These are phyloP conservation scores for Pichia sp. DNA, from an alignment of 1,139 yeast species.

Conservation along the genomic window DNA sequence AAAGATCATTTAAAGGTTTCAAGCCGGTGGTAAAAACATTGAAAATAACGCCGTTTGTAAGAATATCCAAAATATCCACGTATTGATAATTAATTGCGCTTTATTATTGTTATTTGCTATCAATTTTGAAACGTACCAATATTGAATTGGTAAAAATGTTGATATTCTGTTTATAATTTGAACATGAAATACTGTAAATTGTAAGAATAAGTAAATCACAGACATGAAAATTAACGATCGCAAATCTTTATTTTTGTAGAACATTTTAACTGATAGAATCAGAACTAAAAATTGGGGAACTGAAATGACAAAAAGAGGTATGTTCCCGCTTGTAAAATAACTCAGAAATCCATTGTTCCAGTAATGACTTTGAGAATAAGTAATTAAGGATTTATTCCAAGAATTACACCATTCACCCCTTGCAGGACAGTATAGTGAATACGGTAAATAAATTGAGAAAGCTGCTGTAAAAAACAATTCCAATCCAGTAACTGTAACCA, in stretches of 20 bases:
- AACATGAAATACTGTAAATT: conserved; percentile 51
- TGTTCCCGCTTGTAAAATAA: conserved; percentile 75
- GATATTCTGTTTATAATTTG: conserved; percentile 79
- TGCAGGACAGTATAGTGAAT: conserved; percentile 54
- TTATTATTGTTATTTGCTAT: conserved; percentile 3
- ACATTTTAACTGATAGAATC: conserved; percentile 15
- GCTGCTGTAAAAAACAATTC: conserved; percentile 41
- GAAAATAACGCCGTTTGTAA: conserved; percentile 56
- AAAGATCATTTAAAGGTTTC: background rate
- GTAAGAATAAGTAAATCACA: conserved; percentile 37
- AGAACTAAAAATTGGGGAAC: conserved; percentile 51
- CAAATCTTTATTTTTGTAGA: conserved; percentile 6
- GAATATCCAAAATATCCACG: conserved; percentile 46
- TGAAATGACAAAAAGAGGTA: conserved; percentile 80
- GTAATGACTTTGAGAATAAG: conserved; percentile 70
- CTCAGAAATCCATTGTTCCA: conserved; percentile 79
- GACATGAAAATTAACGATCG: conserved; percentile 27
- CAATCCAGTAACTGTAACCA: conserved; percentile 38
- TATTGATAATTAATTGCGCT: conserved; percentile 30
- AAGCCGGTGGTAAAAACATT: conserved; percentile 72
- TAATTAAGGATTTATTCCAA: conserved; percentile 45
- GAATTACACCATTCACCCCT: conserved; percentile 69
- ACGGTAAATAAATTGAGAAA: conserved; percentile 45
- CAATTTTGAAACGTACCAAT: conserved; percentile 52
- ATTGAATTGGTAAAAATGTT: conserved; percentile 64